These are phyloP conservation scores for Buddleja alternifolia DNA, from an alignment of 257 asterid species.

Conservation along the genomic window DNA sequence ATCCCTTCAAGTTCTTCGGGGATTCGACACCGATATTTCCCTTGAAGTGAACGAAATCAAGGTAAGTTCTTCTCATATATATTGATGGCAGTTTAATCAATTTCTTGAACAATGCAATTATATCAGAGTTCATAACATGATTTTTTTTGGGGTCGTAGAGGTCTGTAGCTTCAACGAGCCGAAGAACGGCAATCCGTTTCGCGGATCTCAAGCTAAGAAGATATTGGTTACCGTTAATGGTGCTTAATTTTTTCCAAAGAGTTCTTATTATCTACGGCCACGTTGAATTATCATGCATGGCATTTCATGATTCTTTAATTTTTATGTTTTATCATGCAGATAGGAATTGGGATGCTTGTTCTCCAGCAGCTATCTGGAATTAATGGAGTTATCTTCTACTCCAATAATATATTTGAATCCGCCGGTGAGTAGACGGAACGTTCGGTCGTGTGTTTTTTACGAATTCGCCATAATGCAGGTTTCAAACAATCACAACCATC, in stretches of 20 bases:
- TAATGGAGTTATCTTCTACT: conserved; percentile 86
- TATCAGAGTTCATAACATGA: conserved; percentile 7
- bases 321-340: conserved; percentile 43
- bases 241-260: conserved; percentile 26
- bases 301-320: neutral
- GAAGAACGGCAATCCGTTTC: conserved; percentile 75
- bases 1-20: conserved; percentile 92
- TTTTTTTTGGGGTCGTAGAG: conserved; percentile 52
- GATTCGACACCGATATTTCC: conserved; percentile 89
- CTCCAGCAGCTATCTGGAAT: conserved; percentile 84
- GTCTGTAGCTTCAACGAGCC: conserved; percentile 71
- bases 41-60: conserved; percentile 85
- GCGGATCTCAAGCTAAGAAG: conserved; percentile 84
- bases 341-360: conserved; percentile 82
- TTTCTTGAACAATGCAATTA: conserved; percentile 18
- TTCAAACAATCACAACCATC: too few species aligned
- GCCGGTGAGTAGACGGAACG: conserved; percentile 58
- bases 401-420: conserved; percentile 75
- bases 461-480: too few species aligned
- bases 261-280: neutral
- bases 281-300: neutral
- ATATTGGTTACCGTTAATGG: conserved; percentile 98
- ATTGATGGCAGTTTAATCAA: neutral
- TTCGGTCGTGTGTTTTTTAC: too few species aligned
- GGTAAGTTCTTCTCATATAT: conserved; percentile 35